Conservation (phyloP, 108 stramenopile species). For the Pseudonitzschia delicatissima region DNA sequence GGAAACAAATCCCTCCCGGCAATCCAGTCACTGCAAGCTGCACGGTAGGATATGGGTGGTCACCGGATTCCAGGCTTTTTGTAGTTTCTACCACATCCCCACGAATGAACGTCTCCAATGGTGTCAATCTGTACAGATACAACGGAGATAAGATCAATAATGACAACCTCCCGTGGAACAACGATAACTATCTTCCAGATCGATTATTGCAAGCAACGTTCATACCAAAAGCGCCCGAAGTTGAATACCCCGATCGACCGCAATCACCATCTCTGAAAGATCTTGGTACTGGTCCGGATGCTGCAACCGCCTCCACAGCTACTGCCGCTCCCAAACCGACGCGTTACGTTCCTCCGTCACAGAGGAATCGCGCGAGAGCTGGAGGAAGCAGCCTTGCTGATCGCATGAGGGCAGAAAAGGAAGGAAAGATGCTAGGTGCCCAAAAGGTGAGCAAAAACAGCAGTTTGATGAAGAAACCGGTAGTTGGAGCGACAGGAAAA, state of each 20-base stretch:
- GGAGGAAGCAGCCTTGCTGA: slow-evolving; percentile 73
- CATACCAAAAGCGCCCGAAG: slow-evolving; percentile 43
- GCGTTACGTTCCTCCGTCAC: slow-evolving; percentile 78
- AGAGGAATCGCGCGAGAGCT: slow-evolving; percentile 36
- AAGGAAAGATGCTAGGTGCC: slow-evolving; percentile 58
- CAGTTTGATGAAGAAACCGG: slow-evolving; percentile 21
- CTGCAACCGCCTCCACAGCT: slow-evolving; percentile 25
- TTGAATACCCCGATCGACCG: slow-evolving; percentile 83
- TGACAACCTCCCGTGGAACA: slow-evolving; percentile 65
- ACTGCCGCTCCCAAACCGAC: slow-evolving; percentile 45
- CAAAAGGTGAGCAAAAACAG: slow-evolving; percentile 30
- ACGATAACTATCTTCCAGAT: slow-evolving; percentile 66
- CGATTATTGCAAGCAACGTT: slow-evolving; percentile 64
- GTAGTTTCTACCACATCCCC: slow-evolving; percentile 90
- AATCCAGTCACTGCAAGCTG: slow-evolving; percentile 32
- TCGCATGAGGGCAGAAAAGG: slow-evolving; percentile 77
- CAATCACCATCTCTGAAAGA: slow-evolving; percentile 67
- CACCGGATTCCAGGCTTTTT: slow-evolving; percentile 89
- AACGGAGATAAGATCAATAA: slow-evolving; percentile 66
- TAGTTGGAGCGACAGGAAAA: slow-evolving; percentile 43
- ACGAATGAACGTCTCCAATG: slow-evolving; percentile 98
- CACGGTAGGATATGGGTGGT: slow-evolving; percentile 90
- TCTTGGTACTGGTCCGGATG: slow-evolving; percentile 18
- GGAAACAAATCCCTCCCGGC: slow-evolving; percentile 62
- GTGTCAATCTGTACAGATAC: slow-evolving; percentile 81